These are phyloP conservation scores for Mycena capillaripes DNA, from an alignment of 768 basidiomycete genomes.

Conservation along the genomic window DNA sequence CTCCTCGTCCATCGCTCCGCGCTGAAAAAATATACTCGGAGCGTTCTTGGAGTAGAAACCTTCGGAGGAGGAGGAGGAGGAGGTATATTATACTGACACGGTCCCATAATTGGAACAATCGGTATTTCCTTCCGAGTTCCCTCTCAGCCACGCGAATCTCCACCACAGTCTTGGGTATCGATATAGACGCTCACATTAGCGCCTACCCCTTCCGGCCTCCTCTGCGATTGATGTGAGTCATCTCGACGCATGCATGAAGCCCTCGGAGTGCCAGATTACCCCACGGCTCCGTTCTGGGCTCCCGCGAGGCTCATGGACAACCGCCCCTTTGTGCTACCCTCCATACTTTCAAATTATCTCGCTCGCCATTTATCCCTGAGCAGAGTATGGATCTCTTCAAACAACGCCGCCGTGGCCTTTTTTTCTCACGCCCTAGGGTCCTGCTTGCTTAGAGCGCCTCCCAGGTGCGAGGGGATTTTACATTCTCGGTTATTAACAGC, in stretches of 20 bases:
- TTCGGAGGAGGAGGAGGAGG: no score
- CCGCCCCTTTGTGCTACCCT: neutral
- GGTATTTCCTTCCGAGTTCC: neutral
- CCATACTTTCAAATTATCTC: neutral
- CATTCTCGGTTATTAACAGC: neutral
- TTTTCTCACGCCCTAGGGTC: no score
- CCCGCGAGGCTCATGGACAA: neutral
- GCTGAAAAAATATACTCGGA: no score
- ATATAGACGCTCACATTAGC: constrained; percentile 1
- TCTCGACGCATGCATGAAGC: neutral
- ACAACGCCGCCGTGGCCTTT: no score
- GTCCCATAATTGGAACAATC: no score
- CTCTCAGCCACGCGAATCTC: neutral
- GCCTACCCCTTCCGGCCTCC: constrained; percentile 3
- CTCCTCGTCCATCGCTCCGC: no score
- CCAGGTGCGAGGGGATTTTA: no score
- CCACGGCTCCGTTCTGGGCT: neutral
- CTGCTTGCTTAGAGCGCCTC: no score
- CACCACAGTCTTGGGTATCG: neutral
- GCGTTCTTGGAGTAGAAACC: no score
- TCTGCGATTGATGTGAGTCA: constrained; percentile 1
- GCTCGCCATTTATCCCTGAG: neutral
- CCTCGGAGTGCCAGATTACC: neutral
- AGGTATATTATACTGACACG: no score
- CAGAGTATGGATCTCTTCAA: no score